Percentiles rank a stretch among this genome's conserved stretches.
These are phyloP conservation scores for Trichoderma simmonsii DNA, from an alignment of 2,329 filamentous ascomycete species.

Conservation along the genomic window DNA sequence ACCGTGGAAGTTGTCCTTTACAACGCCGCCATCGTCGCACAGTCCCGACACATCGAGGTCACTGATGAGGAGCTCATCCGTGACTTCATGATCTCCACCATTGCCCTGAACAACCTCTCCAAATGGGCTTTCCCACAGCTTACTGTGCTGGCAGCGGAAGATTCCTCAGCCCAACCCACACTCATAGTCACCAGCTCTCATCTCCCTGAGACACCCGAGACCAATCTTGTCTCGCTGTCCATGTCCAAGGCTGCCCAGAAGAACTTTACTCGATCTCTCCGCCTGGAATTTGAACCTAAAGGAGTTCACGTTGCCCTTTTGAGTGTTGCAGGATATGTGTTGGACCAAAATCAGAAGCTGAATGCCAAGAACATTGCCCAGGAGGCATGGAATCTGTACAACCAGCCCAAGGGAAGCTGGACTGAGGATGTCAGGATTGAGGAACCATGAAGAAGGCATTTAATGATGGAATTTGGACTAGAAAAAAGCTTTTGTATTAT, in stretches of 20 bases:
- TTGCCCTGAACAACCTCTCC: constrained; percentile 45
- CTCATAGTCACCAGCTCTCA: constrained; percentile 48
- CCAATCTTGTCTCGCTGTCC: constrained; percentile 47
- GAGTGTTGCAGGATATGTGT: constrained; percentile 39
- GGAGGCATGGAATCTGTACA: constrained; percentile 22
- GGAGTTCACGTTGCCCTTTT: constrained; percentile 48
- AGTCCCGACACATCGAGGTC: constrained; percentile 41
- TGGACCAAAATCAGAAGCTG: constrained; percentile 12
- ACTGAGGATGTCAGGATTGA: constrained; percentile 14
- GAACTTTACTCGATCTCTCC: constrained; percentile 46
- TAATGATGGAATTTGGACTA: background rate
- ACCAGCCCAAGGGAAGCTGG: constrained; percentile 16
- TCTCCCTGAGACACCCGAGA: constrained; percentile 45
- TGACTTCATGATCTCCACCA: constrained; percentile 49
- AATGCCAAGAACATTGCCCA: constrained; percentile 23
- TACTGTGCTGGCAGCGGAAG: constrained; percentile 31
- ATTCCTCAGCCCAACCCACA: constrained; percentile 37
- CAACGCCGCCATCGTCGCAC: constrained; percentile 49
- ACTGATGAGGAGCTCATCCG: constrained; percentile 43
- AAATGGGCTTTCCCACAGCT: constrained; percentile 46
- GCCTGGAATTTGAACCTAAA: constrained; percentile 35
- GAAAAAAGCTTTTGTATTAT: background rate
- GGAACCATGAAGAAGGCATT: background rate
- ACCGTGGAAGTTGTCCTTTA: constrained; percentile 48
- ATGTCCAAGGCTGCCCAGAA: constrained; percentile 51